phyloP scores from a whole-genome alignment of 1,139 yeast genomes.

The Geotrichum restrictum region DNA sequence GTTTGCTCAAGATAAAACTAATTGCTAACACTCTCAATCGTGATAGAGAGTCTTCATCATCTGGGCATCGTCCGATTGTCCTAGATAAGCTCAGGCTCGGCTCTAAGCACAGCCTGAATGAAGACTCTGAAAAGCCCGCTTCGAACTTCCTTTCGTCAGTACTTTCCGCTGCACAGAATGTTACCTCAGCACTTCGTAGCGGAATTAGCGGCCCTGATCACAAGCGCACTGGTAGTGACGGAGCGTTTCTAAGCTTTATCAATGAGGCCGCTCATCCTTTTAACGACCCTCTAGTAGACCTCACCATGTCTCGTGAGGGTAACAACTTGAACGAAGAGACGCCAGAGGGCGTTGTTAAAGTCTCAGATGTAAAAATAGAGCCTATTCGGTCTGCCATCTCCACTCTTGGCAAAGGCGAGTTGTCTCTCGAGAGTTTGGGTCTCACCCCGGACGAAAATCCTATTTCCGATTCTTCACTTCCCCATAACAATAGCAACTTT shows the following conservation, averaged over 20 bases:
- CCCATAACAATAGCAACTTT: neutral
- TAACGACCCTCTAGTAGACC: constrained; percentile 2
- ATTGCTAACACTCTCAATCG: neutral
- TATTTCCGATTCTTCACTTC: constrained; percentile 23
- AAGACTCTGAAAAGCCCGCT: constrained; percentile 3
- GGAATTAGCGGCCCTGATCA: constrained; percentile 17
- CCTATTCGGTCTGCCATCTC: constrained; percentile 50
- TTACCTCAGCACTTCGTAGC: constrained; percentile 32
- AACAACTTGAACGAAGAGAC: constrained; percentile 17
- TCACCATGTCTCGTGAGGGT: neutral
- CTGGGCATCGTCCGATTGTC: neutral
- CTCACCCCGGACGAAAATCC: constrained; percentile 30
- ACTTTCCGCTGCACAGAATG: constrained; percentile 36
- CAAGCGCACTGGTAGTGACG: constrained; percentile 22
- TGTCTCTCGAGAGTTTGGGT: constrained; percentile 57
- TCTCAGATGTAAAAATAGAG: constrained; percentile 49
- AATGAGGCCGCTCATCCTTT: constrained; percentile 20
- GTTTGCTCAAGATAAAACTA: too few relatives aligned
- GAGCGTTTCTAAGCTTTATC: constrained; percentile 23
- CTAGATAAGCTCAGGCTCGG: constrained; percentile 2
- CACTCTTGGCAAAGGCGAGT: constrained; percentile 71
- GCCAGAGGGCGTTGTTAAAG: constrained; percentile 14
- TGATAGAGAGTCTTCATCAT: neutral
- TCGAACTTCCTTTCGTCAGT: constrained; percentile 29
- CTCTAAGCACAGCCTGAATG: neutral